phyloP scores from a whole-genome alignment of 345 rosid species.

The Carallia pectinifolia region DNA sequence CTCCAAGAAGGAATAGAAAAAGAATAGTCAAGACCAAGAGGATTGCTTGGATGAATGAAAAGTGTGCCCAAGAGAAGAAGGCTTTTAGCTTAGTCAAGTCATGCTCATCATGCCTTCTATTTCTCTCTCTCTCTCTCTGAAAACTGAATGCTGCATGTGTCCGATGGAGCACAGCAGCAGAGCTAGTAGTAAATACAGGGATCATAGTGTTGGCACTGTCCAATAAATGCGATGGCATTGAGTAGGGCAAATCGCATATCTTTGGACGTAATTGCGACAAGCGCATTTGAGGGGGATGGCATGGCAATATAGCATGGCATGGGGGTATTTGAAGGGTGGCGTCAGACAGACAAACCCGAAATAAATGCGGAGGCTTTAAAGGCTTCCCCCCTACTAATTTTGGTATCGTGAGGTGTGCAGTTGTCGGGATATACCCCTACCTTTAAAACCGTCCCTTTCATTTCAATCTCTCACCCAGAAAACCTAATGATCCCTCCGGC shows the following conservation, averaged over 20 bases:
- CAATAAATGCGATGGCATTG: constrained; percentile 40
- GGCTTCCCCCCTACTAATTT: background rate
- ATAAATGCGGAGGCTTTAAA: constrained; percentile 30
- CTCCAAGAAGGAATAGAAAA: constrained; percentile 27
- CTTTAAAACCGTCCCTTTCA: constrained; percentile 25
- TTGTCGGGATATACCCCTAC: constrained; percentile 35
- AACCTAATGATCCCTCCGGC: background rate
- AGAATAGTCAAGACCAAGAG: constrained; percentile 16
- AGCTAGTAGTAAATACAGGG: background rate
- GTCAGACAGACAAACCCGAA: constrained; percentile 37
- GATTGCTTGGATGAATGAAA: background rate
- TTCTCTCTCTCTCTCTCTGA: no score
- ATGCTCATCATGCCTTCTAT: constrained; percentile 9
- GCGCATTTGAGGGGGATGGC: constrained; percentile 3
- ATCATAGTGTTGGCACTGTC: constrained; percentile 53
- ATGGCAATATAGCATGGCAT: background rate
- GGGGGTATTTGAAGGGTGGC: constrained; percentile 13
- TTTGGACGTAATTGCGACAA: background rate
- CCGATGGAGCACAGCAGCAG: background rate
- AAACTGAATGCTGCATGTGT: background rate
- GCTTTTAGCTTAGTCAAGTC: constrained; percentile 40
- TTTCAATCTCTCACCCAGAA: no score
- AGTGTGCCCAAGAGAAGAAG: constrained; percentile 15
- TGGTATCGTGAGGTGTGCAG: constrained; percentile 22
- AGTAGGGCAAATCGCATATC: constrained; percentile 22